These are phyloP conservation scores for Kickxella alabastrina DNA, from an alignment of 192 early-diverging fungal genomes.

Conservation along the genomic window DNA sequence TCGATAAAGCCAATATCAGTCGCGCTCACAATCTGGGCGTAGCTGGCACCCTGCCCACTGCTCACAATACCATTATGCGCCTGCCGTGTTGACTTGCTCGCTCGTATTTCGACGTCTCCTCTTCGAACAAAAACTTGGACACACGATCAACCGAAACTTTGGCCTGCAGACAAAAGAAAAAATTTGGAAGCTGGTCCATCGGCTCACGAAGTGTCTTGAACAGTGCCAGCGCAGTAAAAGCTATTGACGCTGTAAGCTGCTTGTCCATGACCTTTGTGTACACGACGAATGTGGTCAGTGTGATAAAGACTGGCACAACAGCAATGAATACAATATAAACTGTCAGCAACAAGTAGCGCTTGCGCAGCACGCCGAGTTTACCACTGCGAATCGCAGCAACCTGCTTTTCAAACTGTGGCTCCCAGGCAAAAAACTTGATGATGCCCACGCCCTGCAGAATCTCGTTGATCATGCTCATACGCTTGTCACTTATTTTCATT, in stretches of 20 bases:
- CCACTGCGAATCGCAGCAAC: constrained; percentile 59
- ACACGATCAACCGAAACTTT: constrained; percentile 69
- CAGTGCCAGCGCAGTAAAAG: constrained; percentile 68
- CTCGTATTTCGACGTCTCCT: constrained; percentile 57
- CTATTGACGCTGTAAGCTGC: constrained; percentile 57
- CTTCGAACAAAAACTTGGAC: constrained; percentile 69
- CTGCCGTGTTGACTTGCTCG: constrained; percentile 10
- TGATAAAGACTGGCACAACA: constrained; percentile 59
- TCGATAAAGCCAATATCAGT: constrained; percentile 63
- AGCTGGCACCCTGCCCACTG: constrained; percentile 15
- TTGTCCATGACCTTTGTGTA: constrained; percentile 63
- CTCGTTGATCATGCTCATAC: constrained; percentile 78
- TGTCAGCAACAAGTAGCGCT: constrained; percentile 27
- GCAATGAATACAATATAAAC: constrained; percentile 55
- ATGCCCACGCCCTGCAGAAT: constrained; percentile 85
- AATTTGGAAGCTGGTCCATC: constrained; percentile 47
- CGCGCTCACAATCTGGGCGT: constrained; percentile 32
- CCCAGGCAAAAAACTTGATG: constrained; percentile 89
- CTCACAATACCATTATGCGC: constrained; percentile 13
- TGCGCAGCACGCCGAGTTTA: constrained; percentile 56
- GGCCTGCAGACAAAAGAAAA: constrained; percentile 60
- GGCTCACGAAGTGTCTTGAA: constrained; percentile 62
- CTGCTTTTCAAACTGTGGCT: constrained; percentile 65
- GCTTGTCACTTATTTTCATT: constrained; percentile 63
- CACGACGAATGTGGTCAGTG: constrained; percentile 57